phyloP scores from a whole-genome alignment of 345 rosid species.

The Salix caprea region DNA sequence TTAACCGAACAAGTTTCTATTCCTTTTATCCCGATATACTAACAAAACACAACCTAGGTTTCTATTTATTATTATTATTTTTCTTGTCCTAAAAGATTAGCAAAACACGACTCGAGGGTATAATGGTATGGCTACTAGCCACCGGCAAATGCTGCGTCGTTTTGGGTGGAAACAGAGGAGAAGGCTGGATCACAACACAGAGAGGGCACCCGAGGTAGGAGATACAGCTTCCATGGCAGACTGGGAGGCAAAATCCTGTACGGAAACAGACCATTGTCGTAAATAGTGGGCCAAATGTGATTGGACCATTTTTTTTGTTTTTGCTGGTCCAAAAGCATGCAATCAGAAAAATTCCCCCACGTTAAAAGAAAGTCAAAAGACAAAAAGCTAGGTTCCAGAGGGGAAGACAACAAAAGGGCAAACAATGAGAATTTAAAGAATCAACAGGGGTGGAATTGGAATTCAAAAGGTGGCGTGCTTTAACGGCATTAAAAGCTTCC shows the following conservation, averaged over 20 bases:
- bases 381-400: conserved; percentile 16
- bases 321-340: not conserved
- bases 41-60: too few relatives aligned
- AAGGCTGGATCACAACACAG: too few relatives aligned
- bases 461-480: conserved; percentile 36
- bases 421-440: not conserved
- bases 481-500: conserved; percentile 31
- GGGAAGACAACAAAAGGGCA: conserved; percentile 4
- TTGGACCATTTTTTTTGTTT: not conserved
- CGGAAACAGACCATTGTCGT: not conserved
- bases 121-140: too few relatives aligned
- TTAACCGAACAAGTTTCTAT: too few relatives aligned
- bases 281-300: not conserved
- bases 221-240: not conserved
- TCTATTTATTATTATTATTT: too few relatives aligned
- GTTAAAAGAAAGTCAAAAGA: conserved; percentile 12
- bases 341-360: not conserved
- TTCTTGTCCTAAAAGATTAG: too few relatives aligned
- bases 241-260: not conserved
- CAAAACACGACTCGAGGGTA: too few relatives aligned
- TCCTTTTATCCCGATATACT: too few relatives aligned
- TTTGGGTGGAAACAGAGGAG: too few relatives aligned
- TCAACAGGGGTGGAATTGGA: conserved; percentile 25
- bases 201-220: not conserved
- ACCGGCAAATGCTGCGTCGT: too few relatives aligned